phyloP scores from a whole-genome alignment of 371 early-diverging fungal genomes.

The Parasitella parasitica region DNA sequence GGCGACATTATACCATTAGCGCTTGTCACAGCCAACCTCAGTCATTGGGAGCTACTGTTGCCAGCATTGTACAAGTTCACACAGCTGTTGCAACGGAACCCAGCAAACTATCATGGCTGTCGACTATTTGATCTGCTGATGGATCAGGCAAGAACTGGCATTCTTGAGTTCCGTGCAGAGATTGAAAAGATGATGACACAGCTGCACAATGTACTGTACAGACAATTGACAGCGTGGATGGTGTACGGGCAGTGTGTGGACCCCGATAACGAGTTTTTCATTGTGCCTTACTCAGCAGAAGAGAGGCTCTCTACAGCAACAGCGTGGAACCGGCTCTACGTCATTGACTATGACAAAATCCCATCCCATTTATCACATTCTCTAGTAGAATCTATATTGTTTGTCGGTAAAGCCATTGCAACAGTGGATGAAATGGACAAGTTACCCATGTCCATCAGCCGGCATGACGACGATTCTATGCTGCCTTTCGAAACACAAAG shows the following conservation, averaged over 20 bases:
- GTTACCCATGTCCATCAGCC: neutral
- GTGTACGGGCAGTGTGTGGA: constrained; percentile 68
- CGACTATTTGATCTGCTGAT: constrained; percentile 58
- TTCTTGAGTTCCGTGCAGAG: constrained; percentile 48
- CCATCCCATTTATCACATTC: constrained; percentile 55
- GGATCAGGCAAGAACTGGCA: constrained; percentile 58
- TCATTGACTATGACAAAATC: constrained; percentile 43
- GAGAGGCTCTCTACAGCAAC: neutral
- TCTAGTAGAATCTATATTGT: constrained; percentile 64
- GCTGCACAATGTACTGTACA: constrained; percentile 61
- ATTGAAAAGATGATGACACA: constrained; percentile 55
- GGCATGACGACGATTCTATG: neutral
- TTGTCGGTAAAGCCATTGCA: constrained; percentile 73
- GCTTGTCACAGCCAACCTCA: constrained; percentile 40
- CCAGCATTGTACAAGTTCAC: constrained; percentile 40
- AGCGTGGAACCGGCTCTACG: constrained; percentile 57
- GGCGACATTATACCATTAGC: constrained; percentile 49
- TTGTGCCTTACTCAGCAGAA: constrained; percentile 26
- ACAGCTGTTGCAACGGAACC: constrained; percentile 25
- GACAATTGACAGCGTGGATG: constrained; percentile 74
- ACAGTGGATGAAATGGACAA: constrained; percentile 46
- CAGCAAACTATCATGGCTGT: constrained; percentile 49
- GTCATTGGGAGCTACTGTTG: constrained; percentile 46
- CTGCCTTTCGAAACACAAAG: neutral
- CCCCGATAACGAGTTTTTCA: constrained; percentile 70